These are phyloP conservation scores for Venturiaceae sp. DNA, from an alignment of 2,329 filamentous ascomycete genomes.

Conservation along the genomic window DNA sequence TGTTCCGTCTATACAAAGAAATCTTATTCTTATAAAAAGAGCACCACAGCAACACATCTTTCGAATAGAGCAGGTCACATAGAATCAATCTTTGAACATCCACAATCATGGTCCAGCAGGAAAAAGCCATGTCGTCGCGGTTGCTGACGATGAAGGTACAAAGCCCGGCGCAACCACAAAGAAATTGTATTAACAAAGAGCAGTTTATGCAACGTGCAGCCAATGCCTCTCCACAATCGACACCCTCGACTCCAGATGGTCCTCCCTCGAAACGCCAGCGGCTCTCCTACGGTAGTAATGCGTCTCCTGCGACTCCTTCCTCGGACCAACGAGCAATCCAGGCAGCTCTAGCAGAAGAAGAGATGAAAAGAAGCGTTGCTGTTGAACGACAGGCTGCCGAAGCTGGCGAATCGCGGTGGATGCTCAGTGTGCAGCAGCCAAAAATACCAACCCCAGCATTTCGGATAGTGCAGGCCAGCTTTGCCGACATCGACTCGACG, in stretches of 20 bases:
- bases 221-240: slow-evolving; percentile 30
- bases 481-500: slow-evolving; percentile 37
- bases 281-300: slow-evolving; percentile 31
- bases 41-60: no score
- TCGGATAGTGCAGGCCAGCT: slow-evolving; percentile 51
- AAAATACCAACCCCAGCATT: slow-evolving; percentile 27
- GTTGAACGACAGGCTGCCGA: slow-evolving; percentile 52
- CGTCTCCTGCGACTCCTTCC: slow-evolving; percentile 24
- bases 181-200: background rate
- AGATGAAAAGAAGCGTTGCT: slow-evolving; percentile 49
- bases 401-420: slow-evolving; percentile 66
- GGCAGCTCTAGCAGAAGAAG: slow-evolving; percentile 56
- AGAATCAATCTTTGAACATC: background rate
- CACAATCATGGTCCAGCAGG: slow-evolving; percentile 4
- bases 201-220: slow-evolving; percentile 80
- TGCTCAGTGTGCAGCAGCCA: slow-evolving; percentile 48
- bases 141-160: slow-evolving; percentile 78
- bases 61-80: background rate
- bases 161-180: slow-evolving; percentile 1
- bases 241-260: slow-evolving; percentile 39
- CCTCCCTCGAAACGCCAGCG: slow-evolving; percentile 57
- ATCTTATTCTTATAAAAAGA: no score
- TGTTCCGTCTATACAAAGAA: no score
- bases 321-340: slow-evolving; percentile 42
- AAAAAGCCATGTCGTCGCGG: slow-evolving; percentile 58